A percentile compares a stretch with the other conserved stretches of the same genome.
Conservation (phyloP, 2,329 filamentous ascomycete genomes). For the Xylariales sp. region DNA sequence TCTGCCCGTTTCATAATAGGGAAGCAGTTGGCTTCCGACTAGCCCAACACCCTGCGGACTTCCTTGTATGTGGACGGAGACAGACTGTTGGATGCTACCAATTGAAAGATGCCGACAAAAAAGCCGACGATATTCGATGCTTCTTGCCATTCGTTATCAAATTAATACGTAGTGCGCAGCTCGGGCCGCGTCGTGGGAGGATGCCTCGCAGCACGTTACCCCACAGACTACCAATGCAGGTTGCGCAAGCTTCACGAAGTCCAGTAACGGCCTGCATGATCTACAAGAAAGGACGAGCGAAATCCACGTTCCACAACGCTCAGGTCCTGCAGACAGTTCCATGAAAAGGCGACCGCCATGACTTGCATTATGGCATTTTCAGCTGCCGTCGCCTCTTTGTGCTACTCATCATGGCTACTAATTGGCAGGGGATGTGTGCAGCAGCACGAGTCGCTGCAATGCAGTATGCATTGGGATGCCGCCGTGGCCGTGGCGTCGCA, state of each 20-base stretch:
- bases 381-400: conserved; percentile 35
- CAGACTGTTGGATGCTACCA: conserved; percentile 14
- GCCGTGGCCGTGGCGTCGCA: conserved; percentile 27
- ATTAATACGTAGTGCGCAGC: conserved; percentile 11
- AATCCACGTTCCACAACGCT: conserved; percentile 29
- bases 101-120: conserved; percentile 20
- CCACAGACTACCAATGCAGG: conserved; percentile 47
- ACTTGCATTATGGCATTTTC: conserved; percentile 33
- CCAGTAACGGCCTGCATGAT: conserved; percentile 34
- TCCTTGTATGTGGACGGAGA: conserved; percentile 10
- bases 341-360: conserved; percentile 27
- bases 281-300: conserved; percentile 25
- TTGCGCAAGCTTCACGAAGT: conserved; percentile 41
- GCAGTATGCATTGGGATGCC: conserved; percentile 30
- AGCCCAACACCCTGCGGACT: neutral
- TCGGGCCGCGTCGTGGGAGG: conserved; percentile 16
- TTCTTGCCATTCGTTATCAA: conserved; percentile 11
- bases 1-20: neutral
- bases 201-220: conserved; percentile 38
- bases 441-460: conserved; percentile 30
- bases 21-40: conserved; percentile 2
- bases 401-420: conserved; percentile 14
- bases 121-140: conserved; percentile 13
- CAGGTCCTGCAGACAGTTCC: conserved; percentile 33
- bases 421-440: conserved; percentile 28